These are phyloP conservation scores for Talaromyces sp. DNA, from an alignment of 2,329 filamentous ascomycete genomes.

Conservation along the genomic window DNA sequence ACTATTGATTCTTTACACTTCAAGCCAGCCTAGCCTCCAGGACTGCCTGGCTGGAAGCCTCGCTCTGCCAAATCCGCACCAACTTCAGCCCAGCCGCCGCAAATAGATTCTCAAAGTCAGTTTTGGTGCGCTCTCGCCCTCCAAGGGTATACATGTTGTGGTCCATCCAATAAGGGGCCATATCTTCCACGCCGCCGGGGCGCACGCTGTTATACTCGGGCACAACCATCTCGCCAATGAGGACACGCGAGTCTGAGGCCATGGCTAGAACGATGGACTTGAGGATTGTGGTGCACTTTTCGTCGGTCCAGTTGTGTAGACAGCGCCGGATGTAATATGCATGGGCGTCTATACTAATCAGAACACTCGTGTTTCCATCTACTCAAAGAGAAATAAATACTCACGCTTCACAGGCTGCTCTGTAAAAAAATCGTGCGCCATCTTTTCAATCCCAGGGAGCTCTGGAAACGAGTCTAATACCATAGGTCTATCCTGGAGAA, in stretches of 20 bases:
- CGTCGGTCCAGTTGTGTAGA: constrained; percentile 23
- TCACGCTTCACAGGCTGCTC: constrained; percentile 15
- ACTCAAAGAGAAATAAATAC: background rate
- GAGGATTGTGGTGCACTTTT: constrained; percentile 15
- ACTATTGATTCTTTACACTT: background rate
- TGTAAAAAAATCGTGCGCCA: constrained; percentile 11
- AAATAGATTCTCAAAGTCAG: constrained; percentile 19
- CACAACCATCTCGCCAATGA: constrained; percentile 43
- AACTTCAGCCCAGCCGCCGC: constrained; percentile 19
- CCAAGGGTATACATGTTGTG: constrained; percentile 26
- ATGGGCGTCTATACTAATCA: constrained; percentile 2
- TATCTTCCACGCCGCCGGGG: constrained; percentile 18
- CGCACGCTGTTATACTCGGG: constrained; percentile 20
- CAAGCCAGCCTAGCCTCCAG: constrained; percentile 11
- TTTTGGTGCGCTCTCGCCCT: constrained; percentile 24
- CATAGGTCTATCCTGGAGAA: constrained; percentile 38
- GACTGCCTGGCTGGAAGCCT: constrained; percentile 13
- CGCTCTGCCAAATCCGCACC: constrained; percentile 20
- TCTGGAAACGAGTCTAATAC: constrained; percentile 22
- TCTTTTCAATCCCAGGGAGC: constrained; percentile 29
- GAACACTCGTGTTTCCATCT: no score
- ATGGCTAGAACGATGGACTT: constrained; percentile 28
- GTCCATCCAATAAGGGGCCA: constrained; percentile 25
- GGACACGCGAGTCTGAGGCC: constrained; percentile 29
- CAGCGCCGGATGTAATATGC: constrained; percentile 22